Conservation (phyloP, 2,329 filamentous ascomycete genomes). For the Hymenoscyphus albidus region DNA sequence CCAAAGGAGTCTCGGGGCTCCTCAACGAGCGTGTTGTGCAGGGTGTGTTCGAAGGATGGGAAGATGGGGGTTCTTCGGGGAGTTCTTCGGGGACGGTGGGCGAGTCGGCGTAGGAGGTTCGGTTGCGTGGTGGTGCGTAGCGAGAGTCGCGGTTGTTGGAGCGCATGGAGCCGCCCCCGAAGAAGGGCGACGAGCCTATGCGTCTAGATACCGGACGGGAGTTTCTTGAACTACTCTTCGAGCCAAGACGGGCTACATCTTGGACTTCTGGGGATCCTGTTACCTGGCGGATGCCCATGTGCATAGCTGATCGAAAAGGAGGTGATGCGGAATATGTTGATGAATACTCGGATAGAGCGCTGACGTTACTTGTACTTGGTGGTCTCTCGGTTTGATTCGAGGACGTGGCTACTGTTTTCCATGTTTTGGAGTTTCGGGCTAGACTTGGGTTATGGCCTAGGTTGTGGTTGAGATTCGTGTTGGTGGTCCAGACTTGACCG, state of each 20-base stretch:
- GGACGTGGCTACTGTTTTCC: slow-evolving; percentile 22
- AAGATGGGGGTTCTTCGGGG: slow-evolving; percentile 14
- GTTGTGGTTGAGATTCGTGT: neutral
- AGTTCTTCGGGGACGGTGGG: slow-evolving; percentile 30
- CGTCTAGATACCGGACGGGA: slow-evolving; percentile 28
- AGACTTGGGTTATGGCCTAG: slow-evolving; percentile 7
- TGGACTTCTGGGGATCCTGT: slow-evolving; percentile 19
- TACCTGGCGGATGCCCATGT: slow-evolving; percentile 21
- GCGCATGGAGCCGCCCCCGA: slow-evolving; percentile 23
- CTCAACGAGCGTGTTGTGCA: slow-evolving; percentile 12
- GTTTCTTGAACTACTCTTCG: slow-evolving; percentile 8
- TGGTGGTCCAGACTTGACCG: slow-evolving; percentile 23
- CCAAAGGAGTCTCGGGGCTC: slow-evolving; percentile 25
- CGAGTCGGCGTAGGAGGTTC: slow-evolving; percentile 25
- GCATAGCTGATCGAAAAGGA: neutral
- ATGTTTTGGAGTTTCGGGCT: slow-evolving; percentile 26
- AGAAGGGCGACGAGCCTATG: slow-evolving; percentile 31
- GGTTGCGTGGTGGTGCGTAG: slow-evolving; percentile 10
- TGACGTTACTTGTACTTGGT: slow-evolving; percentile 18
- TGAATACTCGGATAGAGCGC: slow-evolving; percentile 22
- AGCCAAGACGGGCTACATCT: neutral
- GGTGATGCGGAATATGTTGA: slow-evolving; percentile 14
- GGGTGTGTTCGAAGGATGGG: slow-evolving; percentile 13
- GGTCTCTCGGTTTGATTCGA: slow-evolving; percentile 12
- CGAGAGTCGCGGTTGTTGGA: slow-evolving; percentile 14